Base-by-base conservation (phyloP, 169 alveolate genomes). In the Sarcocystis neurona region DNA sequence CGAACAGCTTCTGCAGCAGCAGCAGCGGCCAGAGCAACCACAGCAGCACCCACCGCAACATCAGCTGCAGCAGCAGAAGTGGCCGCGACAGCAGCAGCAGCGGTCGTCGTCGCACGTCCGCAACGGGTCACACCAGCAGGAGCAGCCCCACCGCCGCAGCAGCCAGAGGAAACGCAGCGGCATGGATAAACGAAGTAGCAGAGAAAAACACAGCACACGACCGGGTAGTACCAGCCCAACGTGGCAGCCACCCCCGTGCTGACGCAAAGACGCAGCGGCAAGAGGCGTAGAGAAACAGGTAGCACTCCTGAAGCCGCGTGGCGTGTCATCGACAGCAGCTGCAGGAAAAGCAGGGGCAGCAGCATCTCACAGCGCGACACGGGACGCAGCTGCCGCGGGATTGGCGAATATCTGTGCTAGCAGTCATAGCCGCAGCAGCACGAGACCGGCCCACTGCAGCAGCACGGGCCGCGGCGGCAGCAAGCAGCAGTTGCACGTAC, bases 51-150 rank as follows among this genome's bases (percentile, higher is more conserved):
- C 47, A 37, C 41, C 37, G 44, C 85, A 78, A 39, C 70, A 50
- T 53, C 60, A 41, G 84, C 2, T 43, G 0, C 84, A 39, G 60
- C 84, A 39, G 60, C 84, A 75, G 72, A 4, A 12, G 72, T 43
- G 20, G 87, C 87, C 20, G 75, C 66, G 41, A 56, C 75, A 79
- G 66, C 6, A 79, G 75, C 74, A 47, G 66, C 30, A 47, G 50
- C 8, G 46, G 47, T 12, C 30, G 20, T 34, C 27, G 48, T 37
- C 70, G 30, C 48, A 20, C 44, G 8, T 37, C 23, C 15, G n/a
- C 20, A 32, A 41, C 32, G 4, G 23, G 30, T 12, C 53, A 72
- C 6, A 0, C 50, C 30, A 27, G 58, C 12, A 12, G 30, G 56
- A 8, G 84, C 84, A 39, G 84, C 84, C 39, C 39, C 84, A 39